A percentile compares a stretch with the other conserved stretches of the same genome.
phyloP scores from a whole-genome alignment of 148 eudicot genomes.

The Rhododendron williamsianum region DNA sequence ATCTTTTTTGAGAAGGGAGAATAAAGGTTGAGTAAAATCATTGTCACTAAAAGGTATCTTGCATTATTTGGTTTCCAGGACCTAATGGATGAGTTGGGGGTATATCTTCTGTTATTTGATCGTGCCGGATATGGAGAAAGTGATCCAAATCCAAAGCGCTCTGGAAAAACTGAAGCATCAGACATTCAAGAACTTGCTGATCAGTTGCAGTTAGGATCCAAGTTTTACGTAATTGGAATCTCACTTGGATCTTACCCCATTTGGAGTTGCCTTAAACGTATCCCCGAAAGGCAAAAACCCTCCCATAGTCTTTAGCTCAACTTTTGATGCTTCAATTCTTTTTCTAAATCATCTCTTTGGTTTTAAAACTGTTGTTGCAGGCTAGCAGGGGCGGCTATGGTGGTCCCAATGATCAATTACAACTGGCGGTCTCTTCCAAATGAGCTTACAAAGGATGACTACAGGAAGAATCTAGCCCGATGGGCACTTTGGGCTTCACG shows the following conservation, averaged over 20 bases:
- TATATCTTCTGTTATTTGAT: conserved; percentile 52
- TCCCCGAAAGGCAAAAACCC: conserved; percentile 46
- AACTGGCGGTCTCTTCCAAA: conserved; percentile 61
- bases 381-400: conserved; percentile 56
- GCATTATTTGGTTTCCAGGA: conserved; percentile 47
- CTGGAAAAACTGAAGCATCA: conserved; percentile 44
- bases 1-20: not conserved
- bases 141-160: conserved; percentile 54
- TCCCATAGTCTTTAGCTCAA: not conserved
- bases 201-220: conserved; percentile 47
- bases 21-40: not conserved
- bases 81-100: conserved; percentile 43
- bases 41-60: conserved; percentile 6
- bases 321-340: not conserved
- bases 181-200: conserved; percentile 69
- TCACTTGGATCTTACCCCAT: conserved; percentile 55
- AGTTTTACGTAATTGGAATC: conserved; percentile 61
- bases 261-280: conserved; percentile 53
- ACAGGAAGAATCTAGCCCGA: conserved; percentile 45
- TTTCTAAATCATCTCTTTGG: not conserved
- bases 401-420: conserved; percentile 60
- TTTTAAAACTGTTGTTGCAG: conserved; percentile 25
- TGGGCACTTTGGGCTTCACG: conserved; percentile 32
- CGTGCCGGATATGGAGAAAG: conserved; percentile 69
- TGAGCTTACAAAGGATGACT: conserved; percentile 46